Evolutionary conservation across 1,284 basidiomycete species (phyloP), one percentile per base, ranked within the genome.

Genomic region (Naganishia cerealis): DNA sequence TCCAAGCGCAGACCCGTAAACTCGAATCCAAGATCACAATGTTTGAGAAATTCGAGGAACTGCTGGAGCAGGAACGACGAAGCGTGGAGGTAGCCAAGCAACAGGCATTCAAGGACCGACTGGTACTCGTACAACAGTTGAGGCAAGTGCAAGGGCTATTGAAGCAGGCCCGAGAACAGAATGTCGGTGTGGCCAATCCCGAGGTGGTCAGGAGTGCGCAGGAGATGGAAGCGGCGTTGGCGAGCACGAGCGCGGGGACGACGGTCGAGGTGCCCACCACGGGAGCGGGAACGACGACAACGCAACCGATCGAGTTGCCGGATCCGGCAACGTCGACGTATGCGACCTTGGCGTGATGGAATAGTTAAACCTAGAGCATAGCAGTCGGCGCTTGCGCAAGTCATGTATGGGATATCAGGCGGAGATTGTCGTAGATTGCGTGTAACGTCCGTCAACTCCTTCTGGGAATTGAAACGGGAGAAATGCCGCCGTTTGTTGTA

Each of bases 1-100:
- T 98, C 80, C 90, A 93, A 75, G 86, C 95, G 38, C 96, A 95
- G 67, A 84, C 97, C 56, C 88, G 88, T 21, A 98, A 98, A 80
- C 87, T 99, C 58, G 94, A 98, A 78, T 83, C 94, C 71, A 96
- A 97, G 84, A 90, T 93, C 85, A 81, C 85, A 3, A 90, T 94
- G 78, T 96, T 96, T 76, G 93, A 95, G 78, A 88, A 91, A 77
- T 84, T 97, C 63, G 94, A 97, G 78, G 88, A 90, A 62, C 83
- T 92, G 24, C 83, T 97, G 53, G 94, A 96, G 78, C 88, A 91
- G 68, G 94, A 97, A 80, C 78, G 79, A 70, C 72, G 80, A 50
- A 75, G 76, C 54, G 71, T 82, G 57, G 81, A 82, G 70, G 67
- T 79, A 16, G 76, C 76, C 18, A 75, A 76, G 61, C 79, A 81